phyloP scores from a whole-genome alignment of 140 eudicot genomes.

The Anethum foeniculum region DNA sequence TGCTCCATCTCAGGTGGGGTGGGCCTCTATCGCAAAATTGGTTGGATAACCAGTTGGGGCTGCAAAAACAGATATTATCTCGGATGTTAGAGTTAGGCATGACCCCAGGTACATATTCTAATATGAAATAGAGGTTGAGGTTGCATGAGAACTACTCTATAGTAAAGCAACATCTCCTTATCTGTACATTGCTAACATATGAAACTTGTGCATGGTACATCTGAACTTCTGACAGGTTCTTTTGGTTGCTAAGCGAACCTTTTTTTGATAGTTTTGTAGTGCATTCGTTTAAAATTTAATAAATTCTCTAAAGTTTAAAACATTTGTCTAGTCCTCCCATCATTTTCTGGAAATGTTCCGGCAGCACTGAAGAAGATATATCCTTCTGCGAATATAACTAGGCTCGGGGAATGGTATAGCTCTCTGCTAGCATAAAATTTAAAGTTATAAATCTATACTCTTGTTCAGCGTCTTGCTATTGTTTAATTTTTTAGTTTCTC shows the following conservation, averaged over 20 bases:
- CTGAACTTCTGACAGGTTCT: neutral
- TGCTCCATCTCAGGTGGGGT: slow-evolving; percentile 72
- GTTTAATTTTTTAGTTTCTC: neutral
- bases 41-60: slow-evolving; percentile 61
- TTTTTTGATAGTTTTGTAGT: neutral
- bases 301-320: neutral
- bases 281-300: slow-evolving; percentile 1
- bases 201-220: neutral
- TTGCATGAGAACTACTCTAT: neutral
- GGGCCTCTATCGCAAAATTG: slow-evolving; percentile 93
- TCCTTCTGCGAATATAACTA: slow-evolving; percentile 82
- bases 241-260: neutral
- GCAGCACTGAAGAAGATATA: slow-evolving; percentile 59
- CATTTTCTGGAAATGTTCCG: slow-evolving; percentile 98
- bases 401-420: slow-evolving; percentile 81
- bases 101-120: slow-evolving; percentile 71
- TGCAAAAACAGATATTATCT: slow-evolving; percentile 72
- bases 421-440: neutral
- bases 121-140: neutral
- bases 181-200: neutral
- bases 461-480: neutral
- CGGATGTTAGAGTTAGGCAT: slow-evolving; percentile 92
- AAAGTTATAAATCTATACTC: neutral
- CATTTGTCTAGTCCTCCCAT: slow-evolving; percentile 64
- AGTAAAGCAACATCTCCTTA: neutral